These are phyloP conservation scores for Endoconidiophora laricicola DNA, from an alignment of 2,329 filamentous ascomycete genomes.

Conservation along the genomic window DNA sequence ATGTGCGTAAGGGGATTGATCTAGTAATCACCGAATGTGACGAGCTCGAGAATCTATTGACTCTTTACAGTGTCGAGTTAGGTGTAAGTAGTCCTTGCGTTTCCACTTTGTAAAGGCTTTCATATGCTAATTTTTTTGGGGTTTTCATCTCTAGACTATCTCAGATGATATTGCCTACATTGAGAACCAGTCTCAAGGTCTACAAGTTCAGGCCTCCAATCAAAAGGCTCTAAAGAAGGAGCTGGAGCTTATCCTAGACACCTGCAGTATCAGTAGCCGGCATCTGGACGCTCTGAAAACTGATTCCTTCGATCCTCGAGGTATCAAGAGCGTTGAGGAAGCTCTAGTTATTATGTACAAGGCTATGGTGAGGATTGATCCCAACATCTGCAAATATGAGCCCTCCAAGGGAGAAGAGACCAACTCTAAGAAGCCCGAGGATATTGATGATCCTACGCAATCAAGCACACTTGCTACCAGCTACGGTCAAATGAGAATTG, in stretches of 20 bases:
- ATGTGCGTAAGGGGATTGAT: constrained; percentile 74
- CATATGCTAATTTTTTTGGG: background rate
- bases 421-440: constrained; percentile 15
- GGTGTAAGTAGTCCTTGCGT: constrained; percentile 41
- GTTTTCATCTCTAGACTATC: constrained; percentile 44
- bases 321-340: constrained; percentile 60
- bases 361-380: constrained; percentile 87
- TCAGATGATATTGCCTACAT: constrained; percentile 95
- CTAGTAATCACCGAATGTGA: constrained; percentile 88
- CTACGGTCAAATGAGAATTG: constrained; percentile 78
- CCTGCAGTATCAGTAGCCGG: constrained; percentile 64
- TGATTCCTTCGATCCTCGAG: constrained; percentile 56
- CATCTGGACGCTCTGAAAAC: constrained; percentile 52
- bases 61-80: constrained; percentile 85
- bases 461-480: constrained; percentile 46
- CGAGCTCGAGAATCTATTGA: constrained; percentile 84
- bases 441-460: constrained; percentile 21
- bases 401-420: constrained; percentile 28
- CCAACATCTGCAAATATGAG: constrained; percentile 45
- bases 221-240: constrained; percentile 88
- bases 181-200: constrained; percentile 87
- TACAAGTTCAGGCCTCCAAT: constrained; percentile 93
- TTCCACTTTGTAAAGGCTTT: background rate
- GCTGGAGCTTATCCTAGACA: constrained; percentile 73
- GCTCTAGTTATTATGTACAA: constrained; percentile 72